Percentiles rank a stretch among this genome's conserved stretches.
These are phyloP conservation scores for Crataegus laevigata DNA, from an alignment of 306 rosid species.

Conservation along the genomic window DNA sequence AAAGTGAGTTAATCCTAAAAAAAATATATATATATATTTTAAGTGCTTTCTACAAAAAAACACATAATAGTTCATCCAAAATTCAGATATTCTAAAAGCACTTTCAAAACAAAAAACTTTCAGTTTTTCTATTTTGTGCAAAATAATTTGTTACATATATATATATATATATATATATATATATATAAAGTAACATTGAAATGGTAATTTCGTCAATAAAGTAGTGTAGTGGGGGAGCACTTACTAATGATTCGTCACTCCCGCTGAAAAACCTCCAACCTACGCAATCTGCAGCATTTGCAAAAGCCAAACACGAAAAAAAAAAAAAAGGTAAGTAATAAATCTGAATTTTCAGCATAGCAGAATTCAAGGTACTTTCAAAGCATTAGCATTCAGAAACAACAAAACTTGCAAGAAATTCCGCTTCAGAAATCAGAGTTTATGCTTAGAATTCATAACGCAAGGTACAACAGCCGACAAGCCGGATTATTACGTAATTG, in stretches of 20 bases:
- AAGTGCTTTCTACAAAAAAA: fast-evolving
- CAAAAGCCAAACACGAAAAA: neutral
- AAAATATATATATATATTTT: no score
- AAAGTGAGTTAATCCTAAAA: no score
- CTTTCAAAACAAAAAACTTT: neutral
- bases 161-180: neutral
- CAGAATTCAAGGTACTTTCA: neutral
- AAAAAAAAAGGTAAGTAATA: neutral
- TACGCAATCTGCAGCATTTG: constrained; percentile 49
- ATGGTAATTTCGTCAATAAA: constrained; percentile 25
- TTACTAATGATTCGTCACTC: constrained; percentile 59
- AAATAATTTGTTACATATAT: no score
- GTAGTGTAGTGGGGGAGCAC: constrained; percentile 1
- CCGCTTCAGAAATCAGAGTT: neutral
- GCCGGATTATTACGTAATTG: neutral
- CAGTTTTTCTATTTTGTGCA: neutral
- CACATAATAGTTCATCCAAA: fast-evolving
- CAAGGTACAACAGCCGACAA: neutral
- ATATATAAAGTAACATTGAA: neutral
- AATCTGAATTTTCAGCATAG: neutral
- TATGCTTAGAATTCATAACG: no score
- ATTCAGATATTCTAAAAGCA: no score
- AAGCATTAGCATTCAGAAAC: neutral
- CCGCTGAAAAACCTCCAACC: constrained; percentile 67
- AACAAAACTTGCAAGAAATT: neutral